Evolutionary conservation across 2,329 filamentous ascomycete genomes (phyloP).

Genomic region (Aschersonia sp.): DNA sequence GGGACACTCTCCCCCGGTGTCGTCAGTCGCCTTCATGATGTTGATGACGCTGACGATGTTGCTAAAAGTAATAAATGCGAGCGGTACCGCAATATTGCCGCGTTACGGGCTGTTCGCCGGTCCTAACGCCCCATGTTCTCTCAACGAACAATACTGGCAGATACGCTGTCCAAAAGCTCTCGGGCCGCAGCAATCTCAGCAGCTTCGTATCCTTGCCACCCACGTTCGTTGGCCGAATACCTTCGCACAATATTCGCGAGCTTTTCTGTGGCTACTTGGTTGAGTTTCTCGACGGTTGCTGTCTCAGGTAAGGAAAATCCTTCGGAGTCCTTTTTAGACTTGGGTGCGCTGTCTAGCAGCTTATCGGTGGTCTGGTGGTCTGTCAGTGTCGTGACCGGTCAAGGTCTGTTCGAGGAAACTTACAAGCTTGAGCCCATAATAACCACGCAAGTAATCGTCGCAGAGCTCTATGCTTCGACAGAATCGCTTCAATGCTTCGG

Average conservation of each 20-base stretch:
- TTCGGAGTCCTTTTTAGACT: conserved; percentile 32
- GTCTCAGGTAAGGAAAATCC: conserved; percentile 39
- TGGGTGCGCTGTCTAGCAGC: conserved; percentile 28
- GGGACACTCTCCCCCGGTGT: too few relatives aligned
- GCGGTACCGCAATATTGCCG: too few relatives aligned
- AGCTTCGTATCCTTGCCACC: conserved; percentile 60
- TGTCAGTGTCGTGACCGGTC: conserved; percentile 1
- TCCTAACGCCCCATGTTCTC: too few relatives aligned
- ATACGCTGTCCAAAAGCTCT: conserved; percentile 46
- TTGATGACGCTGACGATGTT: too few relatives aligned
- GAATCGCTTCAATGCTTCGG: conserved; percentile 70
- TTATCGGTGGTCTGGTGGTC: conserved; percentile 31
- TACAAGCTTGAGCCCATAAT: conserved; percentile 79
- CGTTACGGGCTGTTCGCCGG: too few relatives aligned
- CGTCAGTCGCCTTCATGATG: too few relatives aligned
- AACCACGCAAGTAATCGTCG: conserved; percentile 80
- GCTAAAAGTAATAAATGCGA: too few relatives aligned
- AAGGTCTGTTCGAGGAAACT: conserved; percentile 10
- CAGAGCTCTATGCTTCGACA: conserved; percentile 86
- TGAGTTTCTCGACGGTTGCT: conserved; percentile 50
- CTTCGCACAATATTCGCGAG: conserved; percentile 62
- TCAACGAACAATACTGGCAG: conserved; percentile 8
- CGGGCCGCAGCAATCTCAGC: conserved; percentile 59
- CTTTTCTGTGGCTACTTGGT: conserved; percentile 58
- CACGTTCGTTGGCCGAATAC: conserved; percentile 41